A percentile compares a stretch with the other conserved stretches of the same genome.
Evolutionary conservation across 2,329 filamentous ascomycete species (phyloP).

Genomic region (Hirsutella rhossiliensis): DNA sequence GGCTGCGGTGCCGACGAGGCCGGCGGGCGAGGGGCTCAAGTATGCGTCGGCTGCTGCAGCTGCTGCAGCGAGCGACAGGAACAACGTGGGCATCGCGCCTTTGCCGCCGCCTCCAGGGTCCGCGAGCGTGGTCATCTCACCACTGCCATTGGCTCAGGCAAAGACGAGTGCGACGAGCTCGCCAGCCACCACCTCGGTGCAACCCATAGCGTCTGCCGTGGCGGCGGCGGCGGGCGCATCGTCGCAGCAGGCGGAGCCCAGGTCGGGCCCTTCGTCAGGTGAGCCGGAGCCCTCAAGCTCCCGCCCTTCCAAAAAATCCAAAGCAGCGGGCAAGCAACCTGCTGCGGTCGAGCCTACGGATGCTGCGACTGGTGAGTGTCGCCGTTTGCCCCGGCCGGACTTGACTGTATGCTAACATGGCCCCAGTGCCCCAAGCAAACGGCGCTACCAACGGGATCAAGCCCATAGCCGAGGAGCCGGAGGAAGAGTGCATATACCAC

Average conservation of each 20-base stretch:
- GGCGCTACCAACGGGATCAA: conserved; percentile 40
- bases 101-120: conserved; percentile 77
- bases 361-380: conserved; percentile 28
- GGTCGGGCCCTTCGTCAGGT: conserved; percentile 15
- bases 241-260: conserved; percentile 21
- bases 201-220: conserved; percentile 26
- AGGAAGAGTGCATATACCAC: conserved; percentile 82
- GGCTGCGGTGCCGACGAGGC: conserved; percentile 70
- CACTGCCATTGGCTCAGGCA: conserved; percentile 39
- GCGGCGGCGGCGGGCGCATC: not conserved
- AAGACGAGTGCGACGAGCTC: conserved; percentile 44
- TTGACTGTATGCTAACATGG: not conserved
- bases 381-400: not conserved
- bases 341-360: conserved; percentile 29
- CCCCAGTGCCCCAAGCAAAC: conserved; percentile 33
- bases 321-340: conserved; percentile 31
- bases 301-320: conserved; percentile 26
- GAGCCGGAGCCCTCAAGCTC: conserved; percentile 15
- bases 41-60: conserved; percentile 95
- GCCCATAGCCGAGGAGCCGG: conserved; percentile 25
- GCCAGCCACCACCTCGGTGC: conserved; percentile 34
- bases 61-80: conserved; percentile 75
- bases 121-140: conserved; percentile 27
- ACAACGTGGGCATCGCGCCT: conserved; percentile 85
- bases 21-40: conserved; percentile 82